Conservation (phyloP, 768 basidiomycete genomes). For the Tephrocybe sp. region DNA sequence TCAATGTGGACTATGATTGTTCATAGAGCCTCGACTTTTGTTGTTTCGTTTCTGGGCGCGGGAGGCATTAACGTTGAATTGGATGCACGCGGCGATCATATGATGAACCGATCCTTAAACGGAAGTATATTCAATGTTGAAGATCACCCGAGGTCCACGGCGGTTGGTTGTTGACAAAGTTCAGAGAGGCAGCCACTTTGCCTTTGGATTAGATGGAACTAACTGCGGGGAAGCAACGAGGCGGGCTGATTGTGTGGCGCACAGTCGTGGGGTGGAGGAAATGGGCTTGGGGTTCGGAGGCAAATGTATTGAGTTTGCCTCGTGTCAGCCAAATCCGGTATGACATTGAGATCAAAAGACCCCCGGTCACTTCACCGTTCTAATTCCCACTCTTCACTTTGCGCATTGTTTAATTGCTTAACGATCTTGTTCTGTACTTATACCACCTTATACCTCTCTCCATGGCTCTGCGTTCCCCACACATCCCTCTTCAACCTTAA, state of each 20-base stretch:
- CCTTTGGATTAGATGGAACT: not conserved
- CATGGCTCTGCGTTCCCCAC: slow-evolving; percentile 25
- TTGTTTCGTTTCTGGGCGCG: slow-evolving; percentile 8
- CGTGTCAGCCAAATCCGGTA: slow-evolving; percentile 17
- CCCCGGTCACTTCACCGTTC: slow-evolving; percentile 5
- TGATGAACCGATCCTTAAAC: slow-evolving; percentile 6
- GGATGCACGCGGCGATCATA: not conserved
- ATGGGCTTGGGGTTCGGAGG: slow-evolving; percentile 1
- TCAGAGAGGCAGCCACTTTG: not conserved
- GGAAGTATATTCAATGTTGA: slow-evolving; percentile 3
- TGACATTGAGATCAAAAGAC: slow-evolving; percentile 11
- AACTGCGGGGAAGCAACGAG: slow-evolving; percentile 1
- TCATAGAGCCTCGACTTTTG: not conserved
- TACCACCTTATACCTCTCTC: slow-evolving; percentile 27
- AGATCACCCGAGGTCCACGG: slow-evolving; percentile 10
- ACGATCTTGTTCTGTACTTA: slow-evolving; percentile 28
- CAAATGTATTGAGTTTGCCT: slow-evolving; percentile 10
- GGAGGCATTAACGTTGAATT: slow-evolving; percentile 5
- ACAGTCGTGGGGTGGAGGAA: slow-evolving; percentile 1
- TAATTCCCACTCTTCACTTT: slow-evolving; percentile 16
- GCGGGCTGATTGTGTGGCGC: slow-evolving; percentile 12
- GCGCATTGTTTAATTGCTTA: slow-evolving; percentile 16
- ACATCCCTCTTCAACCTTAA: slow-evolving; percentile 12
- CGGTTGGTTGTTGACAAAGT: not conserved
- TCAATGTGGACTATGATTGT: not conserved